phyloP scores from a whole-genome alignment of 495 filamentous ascomycete genomes.

The Immersiella caudata region DNA sequence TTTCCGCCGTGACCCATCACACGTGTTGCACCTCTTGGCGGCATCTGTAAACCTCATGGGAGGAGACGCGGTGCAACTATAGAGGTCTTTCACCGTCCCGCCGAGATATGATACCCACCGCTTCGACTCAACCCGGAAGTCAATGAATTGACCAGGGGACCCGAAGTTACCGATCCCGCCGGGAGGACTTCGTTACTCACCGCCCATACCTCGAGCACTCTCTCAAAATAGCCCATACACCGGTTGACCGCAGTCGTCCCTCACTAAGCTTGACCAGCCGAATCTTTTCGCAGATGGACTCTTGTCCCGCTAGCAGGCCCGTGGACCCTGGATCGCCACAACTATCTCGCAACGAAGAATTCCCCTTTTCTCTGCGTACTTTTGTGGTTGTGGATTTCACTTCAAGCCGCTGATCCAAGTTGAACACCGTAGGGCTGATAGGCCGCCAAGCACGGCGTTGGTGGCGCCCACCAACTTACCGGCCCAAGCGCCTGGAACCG shows the following conservation, averaged over 20 bases:
- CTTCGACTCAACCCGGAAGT: not conserved
- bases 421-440: not conserved
- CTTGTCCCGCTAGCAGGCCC: not conserved
- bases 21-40: not conserved
- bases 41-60: not conserved
- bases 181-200: too few species aligned
- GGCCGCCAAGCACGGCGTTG: constrained; percentile 1
- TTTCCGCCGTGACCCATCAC: not conserved
- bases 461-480: constrained; percentile 3
- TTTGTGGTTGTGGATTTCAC: not conserved
- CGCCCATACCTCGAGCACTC: too few species aligned
- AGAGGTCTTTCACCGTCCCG: not conserved
- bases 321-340: not conserved
- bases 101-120: not conserved
- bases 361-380: not conserved
- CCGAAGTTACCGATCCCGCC: not conserved
- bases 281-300: too few species aligned
- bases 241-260: too few species aligned
- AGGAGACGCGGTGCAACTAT: not conserved
- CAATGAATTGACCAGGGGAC: not conserved
- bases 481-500: not conserved
- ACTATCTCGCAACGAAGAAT: not conserved
- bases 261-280: too few species aligned
- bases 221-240: too few species aligned
- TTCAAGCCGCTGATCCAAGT: not conserved